phyloP scores from a whole-genome alignment of 805 yeast species.

The Naumovozyma castellii region DNA sequence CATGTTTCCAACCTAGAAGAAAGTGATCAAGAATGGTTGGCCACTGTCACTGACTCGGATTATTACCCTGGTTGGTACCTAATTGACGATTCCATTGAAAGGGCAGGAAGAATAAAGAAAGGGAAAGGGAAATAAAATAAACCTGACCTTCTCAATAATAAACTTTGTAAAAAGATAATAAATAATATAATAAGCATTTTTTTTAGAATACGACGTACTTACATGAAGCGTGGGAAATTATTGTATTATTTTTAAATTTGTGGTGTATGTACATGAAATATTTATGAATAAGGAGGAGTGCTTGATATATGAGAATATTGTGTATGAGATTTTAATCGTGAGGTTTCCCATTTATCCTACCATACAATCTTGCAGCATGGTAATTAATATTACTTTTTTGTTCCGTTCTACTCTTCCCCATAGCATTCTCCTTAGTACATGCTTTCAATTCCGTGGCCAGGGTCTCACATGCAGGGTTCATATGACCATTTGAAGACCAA shows the following conservation, averaged over 20 bases:
- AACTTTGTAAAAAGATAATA: too few species aligned
- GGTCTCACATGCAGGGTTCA: conserved; percentile 52
- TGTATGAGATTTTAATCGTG: conserved; percentile 16
- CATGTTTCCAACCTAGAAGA: conserved; percentile 8
- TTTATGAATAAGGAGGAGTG: conserved; percentile 2
- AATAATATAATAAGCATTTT: too few species aligned
- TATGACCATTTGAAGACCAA: conserved; percentile 94
- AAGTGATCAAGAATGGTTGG: conserved; percentile 7
- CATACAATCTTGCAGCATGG: conserved; percentile 43
- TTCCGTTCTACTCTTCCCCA: conserved; percentile 19
- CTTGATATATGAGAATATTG: conserved; percentile 5
- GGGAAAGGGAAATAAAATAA: not conserved
- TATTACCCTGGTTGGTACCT: conserved; percentile 30
- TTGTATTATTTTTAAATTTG: too few species aligned
- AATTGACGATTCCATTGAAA: conserved; percentile 23
- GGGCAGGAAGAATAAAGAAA: conserved; percentile 26
- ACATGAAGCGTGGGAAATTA: too few species aligned
- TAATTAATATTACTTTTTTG: conserved; percentile 40
- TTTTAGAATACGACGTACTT: too few species aligned
- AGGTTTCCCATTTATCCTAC: conserved; percentile 42
- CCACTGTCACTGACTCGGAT: not conserved
- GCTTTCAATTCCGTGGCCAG: conserved; percentile 61
- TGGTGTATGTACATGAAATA: too few species aligned
- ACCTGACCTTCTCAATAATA: not conserved
- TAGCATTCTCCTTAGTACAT: conserved; percentile 47